A percentile compares a stretch with the other conserved stretches of the same genome.
These are phyloP conservation scores for Kluyveromyces starmeri DNA, from an alignment of 805 yeast genomes.

Conservation along the genomic window DNA sequence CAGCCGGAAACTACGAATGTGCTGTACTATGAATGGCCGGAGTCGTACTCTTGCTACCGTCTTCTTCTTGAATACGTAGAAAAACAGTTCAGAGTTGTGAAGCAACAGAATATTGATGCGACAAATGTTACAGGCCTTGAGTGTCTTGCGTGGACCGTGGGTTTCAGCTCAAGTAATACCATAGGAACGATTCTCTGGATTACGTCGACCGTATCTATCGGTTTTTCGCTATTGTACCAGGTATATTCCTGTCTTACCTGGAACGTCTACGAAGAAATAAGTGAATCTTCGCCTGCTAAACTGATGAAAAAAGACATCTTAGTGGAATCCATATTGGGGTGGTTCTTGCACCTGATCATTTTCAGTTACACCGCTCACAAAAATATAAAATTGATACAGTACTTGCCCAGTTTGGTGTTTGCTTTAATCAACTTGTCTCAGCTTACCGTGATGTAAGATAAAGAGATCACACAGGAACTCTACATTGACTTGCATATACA, in stretches of 20 bases:
- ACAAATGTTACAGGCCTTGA: neutral
- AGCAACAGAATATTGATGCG: neutral
- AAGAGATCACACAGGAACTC: no score
- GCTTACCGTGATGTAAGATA: neutral
- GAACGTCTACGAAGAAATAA: slow-evolving; percentile 1
- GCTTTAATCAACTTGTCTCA: slow-evolving; percentile 13
- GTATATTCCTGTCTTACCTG: neutral
- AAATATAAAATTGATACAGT: slow-evolving; percentile 13
- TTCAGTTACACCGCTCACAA: slow-evolving; percentile 15
- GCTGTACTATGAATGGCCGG: slow-evolving; percentile 4
- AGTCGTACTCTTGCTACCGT: slow-evolving; percentile 18
- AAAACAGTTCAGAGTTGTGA: slow-evolving; percentile 6
- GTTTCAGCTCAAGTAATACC: neutral
- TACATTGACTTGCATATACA: no score
- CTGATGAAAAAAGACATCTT: slow-evolving; percentile 8
- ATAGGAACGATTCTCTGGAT: neutral
- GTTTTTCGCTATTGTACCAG: neutral
- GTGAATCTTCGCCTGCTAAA: neutral
- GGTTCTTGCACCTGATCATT: slow-evolving; percentile 23
- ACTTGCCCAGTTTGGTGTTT: slow-evolving; percentile 19
- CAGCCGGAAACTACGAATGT: slow-evolving; percentile 21
- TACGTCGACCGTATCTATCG: neutral
- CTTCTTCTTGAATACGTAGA: slow-evolving; percentile 11
- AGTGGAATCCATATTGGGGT: slow-evolving; percentile 18
- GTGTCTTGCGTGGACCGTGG: neutral